Evolutionary conservation across 2,329 filamentous ascomycete genomes (phyloP).

Genomic region (Aureobasidium mangrovei): DNA sequence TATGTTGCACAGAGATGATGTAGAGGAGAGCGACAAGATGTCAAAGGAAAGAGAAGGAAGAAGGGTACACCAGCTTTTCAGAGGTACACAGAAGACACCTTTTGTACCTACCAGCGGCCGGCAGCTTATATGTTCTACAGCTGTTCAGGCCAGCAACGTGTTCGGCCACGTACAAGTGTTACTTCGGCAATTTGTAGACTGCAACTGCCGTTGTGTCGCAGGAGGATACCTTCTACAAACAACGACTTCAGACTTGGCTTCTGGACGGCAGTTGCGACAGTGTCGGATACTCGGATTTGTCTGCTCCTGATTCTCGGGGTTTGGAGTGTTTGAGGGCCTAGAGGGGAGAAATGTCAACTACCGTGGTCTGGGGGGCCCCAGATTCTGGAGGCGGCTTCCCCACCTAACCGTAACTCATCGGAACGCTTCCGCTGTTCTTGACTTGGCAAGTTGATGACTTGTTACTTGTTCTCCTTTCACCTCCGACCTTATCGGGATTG

Average conservation of each 20-base stretch:
- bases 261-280: constrained; percentile 3
- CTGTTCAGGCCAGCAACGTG: background rate
- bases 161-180: background rate
- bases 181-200: background rate
- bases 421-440: background rate
- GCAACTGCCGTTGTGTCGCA: constrained; percentile 9
- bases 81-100: background rate
- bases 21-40: background rate
- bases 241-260: background rate
- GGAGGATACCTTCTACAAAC: background rate
- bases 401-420: background rate
- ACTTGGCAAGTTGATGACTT: background rate
- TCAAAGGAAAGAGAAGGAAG: background rate
- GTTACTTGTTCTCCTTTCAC: background rate
- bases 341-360: constrained; percentile 9
- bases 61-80: no score
- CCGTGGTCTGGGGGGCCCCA: constrained; percentile 3
- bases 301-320: background rate
- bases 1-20: background rate
- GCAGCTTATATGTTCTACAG: constrained; percentile 8
- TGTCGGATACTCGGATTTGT: constrained; percentile 2
- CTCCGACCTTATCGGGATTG: background rate
- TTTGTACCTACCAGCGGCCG: background rate
- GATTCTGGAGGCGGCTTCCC: background rate
- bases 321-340: background rate